Base-by-base conservation (phyloP, 768 basidiomycete genomes). In the Amanita fuliginea region DNA sequence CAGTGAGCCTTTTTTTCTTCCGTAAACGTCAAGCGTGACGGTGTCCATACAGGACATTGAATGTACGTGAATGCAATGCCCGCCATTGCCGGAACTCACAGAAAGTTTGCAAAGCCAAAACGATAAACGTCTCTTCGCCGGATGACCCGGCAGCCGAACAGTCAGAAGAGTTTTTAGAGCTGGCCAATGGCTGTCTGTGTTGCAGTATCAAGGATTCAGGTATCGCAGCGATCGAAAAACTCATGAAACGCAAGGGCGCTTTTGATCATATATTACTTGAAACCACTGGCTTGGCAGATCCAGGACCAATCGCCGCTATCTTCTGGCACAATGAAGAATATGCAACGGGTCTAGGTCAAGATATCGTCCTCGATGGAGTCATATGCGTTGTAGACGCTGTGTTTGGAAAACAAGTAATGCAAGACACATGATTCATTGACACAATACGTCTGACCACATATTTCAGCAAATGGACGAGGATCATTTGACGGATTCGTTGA, bases 261-360 rank as follows among this genome's bases (percentile, higher is more conserved):
- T 94, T 98, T 60, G 96, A 98, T 65, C 86, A 97, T 63, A 96
- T 99, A 54, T 69, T 99, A 37, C 73, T 99, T 13, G 96, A 99
- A 66, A 88, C 95, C 1, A 98, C 96, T 0, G 95, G 95, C 0
- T 73, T 98, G 6, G 95, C 95, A 8, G 95, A 98, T 69, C 95
- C 95, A 51, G 86, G 84, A n/a, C 86, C 87, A 2, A 91, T 91
- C 47, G 88, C 89, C 0, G 78, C 83, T 0, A 80, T 88, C 68
- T 89, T 90, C 61, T 91, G 87, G 87, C 77, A 79, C 30, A 91
- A 90, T 55, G 87, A 91, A 58, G 88, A 90, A 56, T 90, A 76
- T 56, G 73, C 85, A 0, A 69, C 60, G 18, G 86, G 84, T 0
- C 70, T 85, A 0, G 80, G 81, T 2, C 74, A 67, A 35, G 80